phyloP scores from a whole-genome alignment of 73 alveolate species.

The Loxodes magnus region DNA sequence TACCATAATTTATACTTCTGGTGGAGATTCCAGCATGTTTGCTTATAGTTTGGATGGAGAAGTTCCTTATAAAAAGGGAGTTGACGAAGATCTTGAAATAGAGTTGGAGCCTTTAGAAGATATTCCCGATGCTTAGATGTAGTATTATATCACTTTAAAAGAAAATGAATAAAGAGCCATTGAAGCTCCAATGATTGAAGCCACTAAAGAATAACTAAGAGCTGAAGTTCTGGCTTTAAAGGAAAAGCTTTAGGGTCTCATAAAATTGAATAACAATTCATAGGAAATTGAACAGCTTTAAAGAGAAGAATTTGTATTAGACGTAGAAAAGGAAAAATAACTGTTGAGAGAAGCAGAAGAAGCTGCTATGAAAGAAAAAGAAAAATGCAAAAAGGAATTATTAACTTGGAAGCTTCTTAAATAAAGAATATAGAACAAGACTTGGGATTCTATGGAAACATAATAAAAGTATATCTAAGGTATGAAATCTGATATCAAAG shows the following conservation, averaged over 20 bases:
- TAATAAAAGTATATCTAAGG: slow-evolving; percentile 22
- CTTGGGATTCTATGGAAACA: slow-evolving; percentile 55
- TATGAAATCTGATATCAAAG: slow-evolving; percentile 29
- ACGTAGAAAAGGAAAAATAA: slow-evolving; percentile 50
- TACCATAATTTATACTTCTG: slow-evolving; percentile 56
- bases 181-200: slow-evolving; percentile 28
- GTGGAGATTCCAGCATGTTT: slow-evolving; percentile 72
- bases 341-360: slow-evolving; percentile 51
- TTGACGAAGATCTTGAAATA: slow-evolving; percentile 23
- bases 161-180: slow-evolving; percentile 27
- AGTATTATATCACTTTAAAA: slow-evolving; percentile 25
- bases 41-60: slow-evolving; percentile 42
- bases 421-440: slow-evolving; percentile 34
- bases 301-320: slow-evolving; percentile 81
- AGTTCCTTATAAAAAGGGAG: slow-evolving; percentile 25
- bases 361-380: slow-evolving; percentile 55
- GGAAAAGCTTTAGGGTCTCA: slow-evolving; percentile 50
- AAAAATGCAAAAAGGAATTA: slow-evolving; percentile 40
- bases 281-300: slow-evolving; percentile 74
- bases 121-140: slow-evolving; percentile 19
- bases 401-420: slow-evolving; percentile 36
- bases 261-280: slow-evolving; percentile 64
- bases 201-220: slow-evolving; percentile 42
- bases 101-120: slow-evolving; percentile 35
- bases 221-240: slow-evolving; percentile 54